Conservation (phyloP, 352 stramenopile genomes). For the Globisporangium mamillatum region DNA sequence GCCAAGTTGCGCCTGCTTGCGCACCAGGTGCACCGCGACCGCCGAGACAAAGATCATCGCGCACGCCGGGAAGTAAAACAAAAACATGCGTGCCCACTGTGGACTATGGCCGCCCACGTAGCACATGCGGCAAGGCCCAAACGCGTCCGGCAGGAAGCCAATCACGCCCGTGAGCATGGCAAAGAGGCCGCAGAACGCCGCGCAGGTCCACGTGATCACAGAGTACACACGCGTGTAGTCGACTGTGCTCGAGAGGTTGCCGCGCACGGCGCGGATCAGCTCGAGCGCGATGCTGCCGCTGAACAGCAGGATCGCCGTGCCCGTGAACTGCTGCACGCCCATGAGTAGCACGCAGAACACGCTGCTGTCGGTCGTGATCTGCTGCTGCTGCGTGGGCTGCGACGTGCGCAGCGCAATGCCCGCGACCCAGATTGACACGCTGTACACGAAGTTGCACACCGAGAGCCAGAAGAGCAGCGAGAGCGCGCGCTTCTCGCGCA, state of each 20-base stretch:
- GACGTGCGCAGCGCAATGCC: slow-evolving; percentile 24
- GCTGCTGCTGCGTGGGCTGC: slow-evolving; percentile 25
- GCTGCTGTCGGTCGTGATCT: slow-evolving; percentile 18
- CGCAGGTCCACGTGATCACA: slow-evolving; percentile 50
- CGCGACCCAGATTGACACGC: slow-evolving; percentile 57
- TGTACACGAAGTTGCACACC: slow-evolving; percentile 55
- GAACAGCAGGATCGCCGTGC: slow-evolving; percentile 57
- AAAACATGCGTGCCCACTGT: slow-evolving; percentile 45
- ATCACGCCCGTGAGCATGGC: slow-evolving; percentile 57
- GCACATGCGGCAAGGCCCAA: slow-evolving; percentile 52
- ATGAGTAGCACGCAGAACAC: slow-evolving; percentile 56
- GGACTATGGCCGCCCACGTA: slow-evolving; percentile 47
- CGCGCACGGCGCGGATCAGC: slow-evolving; percentile 56
- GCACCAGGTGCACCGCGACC: slow-evolving; percentile 31
- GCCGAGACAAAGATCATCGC: slow-evolving; percentile 35
- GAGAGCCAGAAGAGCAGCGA: slow-evolving; percentile 67
- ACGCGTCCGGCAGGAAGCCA: slow-evolving; percentile 60
- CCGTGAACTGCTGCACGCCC: slow-evolving; percentile 63
- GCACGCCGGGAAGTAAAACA: slow-evolving; percentile 59
- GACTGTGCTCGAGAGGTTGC: slow-evolving; percentile 43
- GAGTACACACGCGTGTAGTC: slow-evolving; percentile 63
- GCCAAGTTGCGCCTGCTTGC: slow-evolving; percentile 7
- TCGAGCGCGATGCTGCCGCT: slow-evolving; percentile 59
- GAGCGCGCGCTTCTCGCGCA: slow-evolving; percentile 50
- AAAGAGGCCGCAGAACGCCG: slow-evolving; percentile 38